Percentiles rank a stretch among this genome's conserved stretches.
Evolutionary conservation across 1,284 basidiomycete species (phyloP).

Genomic region (Clitocybe nebularis): DNA sequence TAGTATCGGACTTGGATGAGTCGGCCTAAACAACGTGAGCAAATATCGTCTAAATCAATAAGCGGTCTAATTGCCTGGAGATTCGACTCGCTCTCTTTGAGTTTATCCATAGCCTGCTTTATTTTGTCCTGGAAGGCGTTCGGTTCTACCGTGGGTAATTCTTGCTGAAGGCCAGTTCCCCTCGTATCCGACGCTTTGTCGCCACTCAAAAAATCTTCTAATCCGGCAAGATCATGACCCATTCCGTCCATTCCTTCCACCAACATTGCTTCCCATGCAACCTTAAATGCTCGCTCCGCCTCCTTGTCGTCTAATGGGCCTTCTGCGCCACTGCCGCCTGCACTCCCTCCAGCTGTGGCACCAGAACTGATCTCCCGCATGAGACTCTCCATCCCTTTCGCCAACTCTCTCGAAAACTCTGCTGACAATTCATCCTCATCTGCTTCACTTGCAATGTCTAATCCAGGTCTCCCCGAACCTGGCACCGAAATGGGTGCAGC

Average conservation of each 20-base stretch:
- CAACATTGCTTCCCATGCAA: conserved; percentile 76
- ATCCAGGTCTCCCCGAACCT: conserved; percentile 21
- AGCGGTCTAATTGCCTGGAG: conserved; percentile 30
- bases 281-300: conserved; percentile 46
- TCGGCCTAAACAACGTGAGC: too few species aligned
- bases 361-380: conserved; percentile 62
- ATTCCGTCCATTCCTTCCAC: conserved; percentile 62
- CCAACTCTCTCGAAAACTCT: conserved; percentile 72
- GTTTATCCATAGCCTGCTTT: conserved; percentile 74
- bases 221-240: conserved; percentile 20
- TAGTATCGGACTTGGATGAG: conserved; percentile 17
- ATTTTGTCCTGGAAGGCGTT: conserved; percentile 74
- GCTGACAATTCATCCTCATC: conserved; percentile 37
- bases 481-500: conserved; percentile 32
- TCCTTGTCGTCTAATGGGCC: conserved; percentile 29
- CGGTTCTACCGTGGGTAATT: conserved; percentile 29
- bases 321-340: conserved; percentile 11
- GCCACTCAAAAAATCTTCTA: conserved; percentile 24
- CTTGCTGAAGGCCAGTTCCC: conserved; percentile 10
- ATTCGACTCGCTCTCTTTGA: conserved; percentile 70
- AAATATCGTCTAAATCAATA: too few species aligned
- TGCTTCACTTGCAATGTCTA: conserved; percentile 25
- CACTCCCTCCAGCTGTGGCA: conserved; percentile 22
- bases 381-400: conserved; percentile 82
- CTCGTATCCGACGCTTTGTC: conserved; percentile 12